Base-by-base conservation (phyloP, 345 rosid species). In the Eucalyptus polyanthemos region DNA sequence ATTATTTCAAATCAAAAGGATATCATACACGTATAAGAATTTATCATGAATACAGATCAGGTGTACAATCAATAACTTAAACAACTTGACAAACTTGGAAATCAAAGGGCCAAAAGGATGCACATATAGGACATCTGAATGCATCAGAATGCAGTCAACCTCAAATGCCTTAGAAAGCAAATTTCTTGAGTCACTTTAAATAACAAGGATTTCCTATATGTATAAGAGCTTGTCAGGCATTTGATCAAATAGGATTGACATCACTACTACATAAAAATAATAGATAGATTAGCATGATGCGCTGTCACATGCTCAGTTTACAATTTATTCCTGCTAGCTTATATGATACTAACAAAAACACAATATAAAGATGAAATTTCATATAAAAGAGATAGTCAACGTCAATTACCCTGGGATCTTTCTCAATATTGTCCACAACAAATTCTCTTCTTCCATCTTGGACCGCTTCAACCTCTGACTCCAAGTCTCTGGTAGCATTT, bases 391-490 rank as follows among this genome's bases (percentile, higher is more conserved):
- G 15, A 49, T 13, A 10, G 40, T 40, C 89, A 87, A 90, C 65
- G 50, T 47, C 54, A 88, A 89, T 86, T 94, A 97, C 99, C 96
- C 25, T 86, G 90, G 93, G 90, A 89, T 93, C 96, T 45, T 89
- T 90, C 89, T 96, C 94, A 88, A 90, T 89, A 87, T 95, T 94
- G 93, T 97, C 99, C 93, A 96, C 62, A 88, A 93, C 95, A 90
- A 96, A 96, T 94, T 98, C 99, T 69, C 99, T 95, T 94, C 92
- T 97, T 89, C 95, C 96, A 91, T 95, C 99, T 91, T 94, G 99
- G 90, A 94, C 94, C 27, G 88, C 93, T 92, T 95, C 98, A 87
- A 92, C 86, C 90, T 97, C 98, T 34, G 99, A 97, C 89, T 96
- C 99, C 89, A 94, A 88, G 94, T 96, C 98, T 94, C 98, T 94